Base-by-base conservation (phyloP, 305 asterid species). In the Fraxinus ornus region DNA sequence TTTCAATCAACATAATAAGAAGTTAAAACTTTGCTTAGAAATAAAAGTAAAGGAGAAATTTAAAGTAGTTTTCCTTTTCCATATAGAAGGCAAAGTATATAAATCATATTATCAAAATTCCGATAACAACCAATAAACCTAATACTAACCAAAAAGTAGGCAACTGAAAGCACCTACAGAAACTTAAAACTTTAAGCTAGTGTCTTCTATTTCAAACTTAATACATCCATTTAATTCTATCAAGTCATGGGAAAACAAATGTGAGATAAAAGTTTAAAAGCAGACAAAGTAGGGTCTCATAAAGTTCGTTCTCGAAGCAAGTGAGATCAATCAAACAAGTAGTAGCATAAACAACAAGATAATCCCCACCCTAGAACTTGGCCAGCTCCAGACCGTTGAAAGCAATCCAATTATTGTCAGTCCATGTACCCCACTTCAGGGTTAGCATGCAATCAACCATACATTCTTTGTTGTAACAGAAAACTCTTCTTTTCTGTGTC, bases 311-410 rank as follows among this genome's bases (percentile, higher is more conserved):
- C 76, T 52, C 3, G 4, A 21, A 77, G 79, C 36, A 39, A 68
- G 12, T 26, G 80, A 57, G 21, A 55, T 49, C 49, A 8, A 55
- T 36, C 82, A 49, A 66, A 60, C 26, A 80, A 76, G 39, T 64
- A 17, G 77, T 77, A 72, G 71, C 62, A 70, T 15, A 73, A 15
- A 32, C 36, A 33, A 72, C 39, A 76, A 77, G 19, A 68, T 13
- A 66, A 76, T 24, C 77, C 8, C 49, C 37, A n/a, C 75, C 62
- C 81, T 30, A 81, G 49, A 77, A 60, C 60, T 80, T 44, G 79
- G 78, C 74, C 32, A 68, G 71, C 78, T 71, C 74, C 70, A 17
- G 62, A 81, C 81, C 77, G 64, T 83, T 77, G 49, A 1, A n/a
- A 32, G 79, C 78, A 77, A 13, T 21, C 57, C 26, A 64, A n/a